Evolutionary conservation across 805 yeast species (phyloP), one percentile per base, ranked within the genome.

Genomic region (Lipomyces oligophaga): DNA sequence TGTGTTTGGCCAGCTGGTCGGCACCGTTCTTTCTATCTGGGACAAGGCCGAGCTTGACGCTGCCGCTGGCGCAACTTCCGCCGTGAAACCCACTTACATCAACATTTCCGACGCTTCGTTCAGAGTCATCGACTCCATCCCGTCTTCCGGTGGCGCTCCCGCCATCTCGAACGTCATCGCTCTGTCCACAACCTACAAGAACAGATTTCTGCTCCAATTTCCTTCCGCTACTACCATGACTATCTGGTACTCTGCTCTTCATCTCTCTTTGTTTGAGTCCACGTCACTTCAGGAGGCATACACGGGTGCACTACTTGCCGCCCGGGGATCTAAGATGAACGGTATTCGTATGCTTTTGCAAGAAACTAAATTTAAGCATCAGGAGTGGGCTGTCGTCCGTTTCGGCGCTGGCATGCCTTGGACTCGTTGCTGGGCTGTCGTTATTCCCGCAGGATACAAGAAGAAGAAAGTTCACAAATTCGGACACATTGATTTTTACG

Each of bases 351-450:
- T 90, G 13, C 73, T 93, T 36, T 72, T 93, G 47, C 83, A 95
- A 0, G 95, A 85, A 55, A 82, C 93, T 16, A 82, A 90, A 60
- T 85, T 80, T 63, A 79, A 78, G 49, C 93, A 87, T 61, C 96
- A 86, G 65, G 96, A 89, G 60, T 90, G 96, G 97, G 88, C 84
- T 34, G 77, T 88, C 63, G 95, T 93, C 15, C 74, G 97, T 55
- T 93, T 90, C 65, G 97, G 98, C 16, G 78, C 93, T 7, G 98
- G 98, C 20, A 86, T 87, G 95, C 96, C 97, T 1, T 93, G 97
- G 97, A 85, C 82, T 62, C 76, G 95, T 49, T 90, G 96, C 62
- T 93, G 78, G 70, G 90, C 95, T 2, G 96, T 89, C 8, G 77
- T 90, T 46, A 89, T 56, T 69, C 88, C 58, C 55, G 70, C 31